These are phyloP conservation scores for Hamamelis virginiana DNA, from an alignment of 164 flowering plant genomes.

Conservation along the genomic window DNA sequence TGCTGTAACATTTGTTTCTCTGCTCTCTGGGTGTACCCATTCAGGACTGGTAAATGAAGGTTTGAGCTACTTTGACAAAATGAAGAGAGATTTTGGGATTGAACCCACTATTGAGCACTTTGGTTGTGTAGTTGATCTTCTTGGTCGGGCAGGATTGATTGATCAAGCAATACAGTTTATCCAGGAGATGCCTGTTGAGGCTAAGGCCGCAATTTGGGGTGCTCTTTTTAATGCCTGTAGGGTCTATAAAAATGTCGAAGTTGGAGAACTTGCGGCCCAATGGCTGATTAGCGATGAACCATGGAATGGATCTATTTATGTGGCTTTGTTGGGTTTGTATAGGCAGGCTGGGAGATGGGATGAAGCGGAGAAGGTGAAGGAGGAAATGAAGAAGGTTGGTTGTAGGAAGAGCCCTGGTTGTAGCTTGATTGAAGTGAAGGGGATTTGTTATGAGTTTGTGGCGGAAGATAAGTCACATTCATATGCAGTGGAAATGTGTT, in stretches of 20 bases:
- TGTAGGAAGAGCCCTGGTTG: conserved; percentile 41
- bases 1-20: conserved; percentile 27
- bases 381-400: conserved; percentile 31
- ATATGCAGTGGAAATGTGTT: conserved; percentile 22
- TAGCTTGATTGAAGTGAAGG: conserved; percentile 36
- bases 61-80: conserved; percentile 26
- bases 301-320: conserved; percentile 32
- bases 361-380: conserved; percentile 30
- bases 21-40: conserved; percentile 40
- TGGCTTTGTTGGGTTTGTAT: conserved; percentile 33
- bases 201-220: conserved; percentile 40
- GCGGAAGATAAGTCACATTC: conserved; percentile 30
- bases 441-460: conserved; percentile 32
- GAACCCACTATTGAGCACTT: conserved; percentile 35
- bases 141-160: conserved; percentile 35
- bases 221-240: conserved; percentile 37
- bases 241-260: conserved; percentile 25
- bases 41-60: conserved; percentile 38
- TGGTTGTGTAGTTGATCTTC: conserved; percentile 40
- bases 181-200: conserved; percentile 23
- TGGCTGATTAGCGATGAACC: conserved; percentile 30
- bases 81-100: conserved; percentile 28
- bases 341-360: conserved; percentile 29
- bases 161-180: conserved; percentile 26
- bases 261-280: conserved; percentile 26